A percentile compares a stretch with the other conserved stretches of the same genome.
Evolutionary conservation across 2,329 filamentous ascomycete genomes (phyloP).

Genomic region (Microsporum canis): DNA sequence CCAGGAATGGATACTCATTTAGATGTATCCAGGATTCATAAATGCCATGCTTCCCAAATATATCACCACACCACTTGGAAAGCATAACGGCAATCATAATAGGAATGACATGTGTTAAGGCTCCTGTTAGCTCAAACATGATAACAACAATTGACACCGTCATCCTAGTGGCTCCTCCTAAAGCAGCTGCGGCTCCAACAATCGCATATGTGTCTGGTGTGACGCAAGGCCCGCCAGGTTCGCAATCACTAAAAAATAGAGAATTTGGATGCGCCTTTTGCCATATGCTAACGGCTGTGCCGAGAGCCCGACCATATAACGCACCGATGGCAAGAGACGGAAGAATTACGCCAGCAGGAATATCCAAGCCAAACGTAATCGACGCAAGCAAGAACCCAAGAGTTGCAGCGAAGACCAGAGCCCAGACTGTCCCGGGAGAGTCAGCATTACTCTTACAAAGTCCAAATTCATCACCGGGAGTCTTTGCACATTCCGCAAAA

Average conservation of each 20-base stretch:
- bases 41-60: constrained; percentile 82
- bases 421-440: constrained; percentile 67
- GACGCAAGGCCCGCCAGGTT: constrained; percentile 75
- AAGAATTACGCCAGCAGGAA: constrained; percentile 89
- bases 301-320: constrained; percentile 75
- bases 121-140: constrained; percentile 97
- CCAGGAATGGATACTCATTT: constrained; percentile 89
- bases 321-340: constrained; percentile 95
- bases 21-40: constrained; percentile 98
- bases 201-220: constrained; percentile 95
- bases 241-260: constrained; percentile 67
- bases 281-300: constrained; percentile 81
- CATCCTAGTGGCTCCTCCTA: constrained; percentile 88
- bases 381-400: constrained; percentile 76
- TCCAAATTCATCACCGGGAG: constrained; percentile 74
- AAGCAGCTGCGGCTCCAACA: constrained; percentile 85
- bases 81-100: constrained; percentile 99
- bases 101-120: constrained; percentile 87
- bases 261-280: constrained; percentile 66
- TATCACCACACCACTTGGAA: constrained; percentile 95
- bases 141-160: constrained; percentile 98
- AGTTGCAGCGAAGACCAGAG: constrained; percentile 69
- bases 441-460: constrained; percentile 81
- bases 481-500: constrained; percentile 77
- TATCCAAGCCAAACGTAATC: constrained; percentile 85